These are phyloP conservation scores for Lagerstroemia speciosa DNA, from an alignment of 345 rosid species.

Conservation along the genomic window DNA sequence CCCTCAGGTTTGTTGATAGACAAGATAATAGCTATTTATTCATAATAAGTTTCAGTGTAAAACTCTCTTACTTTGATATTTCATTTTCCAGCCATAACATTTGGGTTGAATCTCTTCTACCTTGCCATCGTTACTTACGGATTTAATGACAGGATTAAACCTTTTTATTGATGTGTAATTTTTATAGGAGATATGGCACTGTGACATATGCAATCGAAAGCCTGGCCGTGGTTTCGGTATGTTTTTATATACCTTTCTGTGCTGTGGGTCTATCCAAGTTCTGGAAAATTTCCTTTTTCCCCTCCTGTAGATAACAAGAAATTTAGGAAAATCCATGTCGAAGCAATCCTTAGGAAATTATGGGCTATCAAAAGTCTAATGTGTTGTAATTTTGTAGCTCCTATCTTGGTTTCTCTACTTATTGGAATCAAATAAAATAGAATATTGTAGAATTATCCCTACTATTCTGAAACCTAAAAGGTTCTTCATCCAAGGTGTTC, in stretches of 20 bases:
- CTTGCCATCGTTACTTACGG: too few relatives aligned
- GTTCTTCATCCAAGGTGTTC: background rate
- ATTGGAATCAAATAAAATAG: background rate
- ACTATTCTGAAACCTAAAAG: too few relatives aligned
- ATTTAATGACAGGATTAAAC: too few relatives aligned
- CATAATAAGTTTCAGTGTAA: background rate
- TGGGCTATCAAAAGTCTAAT: background rate
- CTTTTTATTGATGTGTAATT: background rate
- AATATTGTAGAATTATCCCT: background rate
- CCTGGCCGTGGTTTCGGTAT: conserved; percentile 73
- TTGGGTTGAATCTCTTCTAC: background rate
- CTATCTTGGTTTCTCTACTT: background rate
- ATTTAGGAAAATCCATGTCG: too few relatives aligned
- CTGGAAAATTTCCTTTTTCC: background rate
- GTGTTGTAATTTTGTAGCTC: background rate
- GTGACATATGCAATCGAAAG: too few relatives aligned
- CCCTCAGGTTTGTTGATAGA: conserved; percentile 15
- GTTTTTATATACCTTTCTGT: conserved; percentile 7
- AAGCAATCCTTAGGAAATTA: too few relatives aligned
- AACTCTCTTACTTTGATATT: background rate
- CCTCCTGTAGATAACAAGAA: too few relatives aligned
- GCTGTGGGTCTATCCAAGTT: background rate
- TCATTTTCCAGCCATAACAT: background rate
- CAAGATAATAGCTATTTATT: background rate
- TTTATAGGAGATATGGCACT: conserved; percentile 61